phyloP scores from a whole-genome alignment of 1,139 yeast genomes.

The Pichia sp. region DNA sequence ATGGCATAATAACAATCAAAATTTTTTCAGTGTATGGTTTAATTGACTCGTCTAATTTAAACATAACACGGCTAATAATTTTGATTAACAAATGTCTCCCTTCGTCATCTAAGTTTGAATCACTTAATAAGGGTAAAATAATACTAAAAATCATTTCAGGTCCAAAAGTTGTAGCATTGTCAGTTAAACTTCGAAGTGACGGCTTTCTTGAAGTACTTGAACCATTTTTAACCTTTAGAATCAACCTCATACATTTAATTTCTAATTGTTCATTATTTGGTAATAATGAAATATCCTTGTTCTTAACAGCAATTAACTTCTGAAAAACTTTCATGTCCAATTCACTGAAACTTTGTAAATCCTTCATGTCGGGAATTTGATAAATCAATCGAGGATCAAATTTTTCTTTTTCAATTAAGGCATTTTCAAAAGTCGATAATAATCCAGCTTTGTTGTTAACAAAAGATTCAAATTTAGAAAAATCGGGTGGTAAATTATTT shows the following conservation, averaged over 20 bases:
- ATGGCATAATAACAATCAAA: slow-evolving; percentile 68
- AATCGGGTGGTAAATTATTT: slow-evolving; percentile 33
- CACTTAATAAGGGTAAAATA: slow-evolving; percentile 68
- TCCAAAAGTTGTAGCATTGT: slow-evolving; percentile 60
- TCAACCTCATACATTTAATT: slow-evolving; percentile 53
- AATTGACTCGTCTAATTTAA: slow-evolving; percentile 56
- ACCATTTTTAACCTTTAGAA: slow-evolving; percentile 76
- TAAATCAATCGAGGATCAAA: slow-evolving; percentile 38
- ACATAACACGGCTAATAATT: slow-evolving; percentile 62
- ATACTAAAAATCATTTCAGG: slow-evolving; percentile 63
- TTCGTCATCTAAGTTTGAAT: slow-evolving; percentile 67
- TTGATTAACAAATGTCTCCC: slow-evolving; percentile 81
- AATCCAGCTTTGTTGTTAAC: slow-evolving; percentile 26
- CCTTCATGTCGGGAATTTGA: slow-evolving; percentile 60
- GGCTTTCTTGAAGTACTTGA: slow-evolving; percentile 57
- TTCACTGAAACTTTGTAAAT: slow-evolving; percentile 60
- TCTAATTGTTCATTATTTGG: slow-evolving; percentile 53
- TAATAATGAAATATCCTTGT: slow-evolving; percentile 32
- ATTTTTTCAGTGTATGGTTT: slow-evolving; percentile 73
- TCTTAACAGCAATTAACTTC: slow-evolving; percentile 41
- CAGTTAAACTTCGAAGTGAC: slow-evolving; percentile 66
- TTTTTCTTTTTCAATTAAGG: slow-evolving; percentile 17
- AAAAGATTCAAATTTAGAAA: slow-evolving; percentile 28
- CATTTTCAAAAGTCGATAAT: slow-evolving; percentile 33
- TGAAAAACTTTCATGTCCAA: slow-evolving; percentile 73